Conservation (phyloP, 306 rosid species). For the Malus fusca region DNA sequence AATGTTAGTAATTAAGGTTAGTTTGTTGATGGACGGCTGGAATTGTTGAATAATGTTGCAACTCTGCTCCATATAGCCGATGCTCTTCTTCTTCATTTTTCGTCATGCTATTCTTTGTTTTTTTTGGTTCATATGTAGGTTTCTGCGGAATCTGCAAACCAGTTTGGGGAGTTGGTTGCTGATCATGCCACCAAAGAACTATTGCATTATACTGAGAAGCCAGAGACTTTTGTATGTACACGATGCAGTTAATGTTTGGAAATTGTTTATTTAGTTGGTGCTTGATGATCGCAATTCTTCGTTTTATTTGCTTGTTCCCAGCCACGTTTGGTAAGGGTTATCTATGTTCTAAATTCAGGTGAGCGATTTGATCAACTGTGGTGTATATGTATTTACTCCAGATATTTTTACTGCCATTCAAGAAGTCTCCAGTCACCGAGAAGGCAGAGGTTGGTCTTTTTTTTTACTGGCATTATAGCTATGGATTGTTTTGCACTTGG, state of each 20-base stretch:
- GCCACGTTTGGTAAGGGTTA: constrained; percentile 8
- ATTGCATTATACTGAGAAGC: constrained; percentile 94
- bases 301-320: constrained; percentile 6
- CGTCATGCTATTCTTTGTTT: background rate
- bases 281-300: background rate
- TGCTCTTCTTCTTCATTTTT: background rate
- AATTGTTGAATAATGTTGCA: background rate
- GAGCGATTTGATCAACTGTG: constrained; percentile 82
- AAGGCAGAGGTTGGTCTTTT: constrained; percentile 62
- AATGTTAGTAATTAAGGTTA: constrained; percentile 41
- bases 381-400: constrained; percentile 73
- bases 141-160: constrained; percentile 77
- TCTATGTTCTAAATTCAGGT: constrained; percentile 40
- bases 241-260: background rate
- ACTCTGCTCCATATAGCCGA: background rate
- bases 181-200: constrained; percentile 86
- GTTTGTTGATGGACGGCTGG: background rate
- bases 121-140: constrained; percentile 46
- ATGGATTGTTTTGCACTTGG: background rate
- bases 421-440: constrained; percentile 55
- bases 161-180: constrained; percentile 93
- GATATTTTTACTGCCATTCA: constrained; percentile 60
- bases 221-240: constrained; percentile 56
- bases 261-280: background rate
- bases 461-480: background rate